Evolutionary conservation across 202 grass and related monocot genomes (phyloP).

Genomic region (Setaria italica): DNA sequence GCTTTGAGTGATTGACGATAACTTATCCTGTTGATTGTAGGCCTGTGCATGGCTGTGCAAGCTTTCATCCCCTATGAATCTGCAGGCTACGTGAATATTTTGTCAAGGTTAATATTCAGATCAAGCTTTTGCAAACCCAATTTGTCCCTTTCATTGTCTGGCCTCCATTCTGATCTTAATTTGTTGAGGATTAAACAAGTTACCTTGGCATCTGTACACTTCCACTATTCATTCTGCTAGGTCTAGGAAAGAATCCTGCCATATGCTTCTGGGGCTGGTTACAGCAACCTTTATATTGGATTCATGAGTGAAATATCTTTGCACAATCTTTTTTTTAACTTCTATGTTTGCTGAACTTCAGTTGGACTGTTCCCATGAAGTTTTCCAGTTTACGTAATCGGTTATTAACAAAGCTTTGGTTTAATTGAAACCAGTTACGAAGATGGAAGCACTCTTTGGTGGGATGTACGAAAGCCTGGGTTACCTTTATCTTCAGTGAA

Average conservation of each 20-base stretch:
- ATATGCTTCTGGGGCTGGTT: background rate
- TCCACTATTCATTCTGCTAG: conserved; percentile 5
- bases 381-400: conserved; percentile 5
- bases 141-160: conserved; percentile 30
- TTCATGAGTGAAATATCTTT: background rate
- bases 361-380: conserved; percentile 11
- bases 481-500: conserved; percentile 70
- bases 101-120: conserved; percentile 72
- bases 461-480: conserved; percentile 84
- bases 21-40: conserved; percentile 56
- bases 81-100: conserved; percentile 71
- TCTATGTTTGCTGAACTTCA: conserved; percentile 6
- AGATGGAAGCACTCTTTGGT: conserved; percentile 98
- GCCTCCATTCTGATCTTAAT: conserved; percentile 2
- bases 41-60: conserved; percentile 98
- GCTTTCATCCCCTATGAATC: conserved; percentile 72
- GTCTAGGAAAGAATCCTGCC: background rate
- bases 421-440: conserved; percentile 72
- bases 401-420: conserved; percentile 1
- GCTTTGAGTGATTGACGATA: background rate
- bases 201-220: conserved; percentile 2
- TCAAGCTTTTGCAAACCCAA: conserved; percentile 21
- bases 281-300: background rate
- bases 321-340: background rate
- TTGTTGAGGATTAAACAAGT: conserved; percentile 8